These are phyloP conservation scores for Penicillium canescens DNA, from an alignment of 495 filamentous ascomycete species.

Conservation along the genomic window DNA sequence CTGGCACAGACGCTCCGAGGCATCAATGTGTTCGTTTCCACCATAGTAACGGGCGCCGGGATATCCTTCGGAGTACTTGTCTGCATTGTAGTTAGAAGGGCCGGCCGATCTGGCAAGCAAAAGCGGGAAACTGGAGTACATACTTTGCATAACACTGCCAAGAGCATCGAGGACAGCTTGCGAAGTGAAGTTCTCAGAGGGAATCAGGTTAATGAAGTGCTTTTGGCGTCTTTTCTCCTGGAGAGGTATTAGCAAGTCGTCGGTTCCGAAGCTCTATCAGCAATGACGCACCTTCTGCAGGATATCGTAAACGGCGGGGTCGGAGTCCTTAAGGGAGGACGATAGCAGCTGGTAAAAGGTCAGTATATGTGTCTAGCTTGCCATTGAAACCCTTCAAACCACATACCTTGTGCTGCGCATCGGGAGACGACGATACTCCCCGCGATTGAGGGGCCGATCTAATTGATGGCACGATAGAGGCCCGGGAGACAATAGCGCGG, in stretches of 20 bases:
- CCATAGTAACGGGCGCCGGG: slow-evolving; percentile 97
- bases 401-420: slow-evolving; percentile 46
- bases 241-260: slow-evolving; percentile 14
- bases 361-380: slow-evolving; percentile 2
- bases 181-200: slow-evolving; percentile 98
- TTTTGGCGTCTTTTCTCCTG: slow-evolving; percentile 95
- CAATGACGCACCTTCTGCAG: slow-evolving; percentile 73
- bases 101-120: not conserved
- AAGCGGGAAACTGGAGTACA: slow-evolving; percentile 25
- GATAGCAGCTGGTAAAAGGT: slow-evolving; percentile 65
- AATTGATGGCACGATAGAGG: slow-evolving; percentile 13
- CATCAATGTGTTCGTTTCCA: slow-evolving; percentile 93
- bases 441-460: slow-evolving; percentile 30
- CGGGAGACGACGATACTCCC: slow-evolving; percentile 37
- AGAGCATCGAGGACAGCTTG: slow-evolving; percentile 95
- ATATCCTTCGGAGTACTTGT: slow-evolving; percentile 99
- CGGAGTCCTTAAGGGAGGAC: slow-evolving; percentile 75
- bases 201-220: slow-evolving; percentile 98
- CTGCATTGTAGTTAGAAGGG: slow-evolving; percentile 42
- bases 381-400: not conserved
- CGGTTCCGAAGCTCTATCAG: not conserved
- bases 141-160: slow-evolving; percentile 98
- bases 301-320: slow-evolving; percentile 83
- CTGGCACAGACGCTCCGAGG: slow-evolving; percentile 87
- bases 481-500: slow-evolving; percentile 20